Percentiles rank a stretch among this genome's conserved stretches.
phyloP scores from a whole-genome alignment of 441 rosid species.

The Gossypium gossypioides region DNA sequence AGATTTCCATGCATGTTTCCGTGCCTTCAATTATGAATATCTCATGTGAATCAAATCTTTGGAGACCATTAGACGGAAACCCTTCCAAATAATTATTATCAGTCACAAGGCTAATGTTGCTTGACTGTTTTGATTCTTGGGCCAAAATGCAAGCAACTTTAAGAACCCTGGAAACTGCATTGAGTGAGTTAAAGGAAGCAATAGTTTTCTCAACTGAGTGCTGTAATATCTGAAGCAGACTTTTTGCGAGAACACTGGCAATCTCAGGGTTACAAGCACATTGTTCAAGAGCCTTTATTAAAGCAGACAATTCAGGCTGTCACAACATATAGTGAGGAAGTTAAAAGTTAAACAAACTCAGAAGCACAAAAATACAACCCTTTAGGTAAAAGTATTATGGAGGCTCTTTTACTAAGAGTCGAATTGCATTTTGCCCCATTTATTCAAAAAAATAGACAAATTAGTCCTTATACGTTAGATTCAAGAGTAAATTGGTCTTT shows the following conservation, averaged over 20 bases:
- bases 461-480: too few relatives aligned
- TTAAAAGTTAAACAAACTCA: slow-evolving; percentile 1
- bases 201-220: slow-evolving; percentile 60
- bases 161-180: slow-evolving; percentile 71
- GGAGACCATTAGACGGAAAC: slow-evolving; percentile 21
- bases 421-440: too few relatives aligned
- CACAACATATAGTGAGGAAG: slow-evolving; percentile 16
- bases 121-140: slow-evolving; percentile 44
- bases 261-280: slow-evolving; percentile 64
- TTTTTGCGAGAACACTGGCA: slow-evolving; percentile 53
- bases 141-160: slow-evolving; percentile 71
- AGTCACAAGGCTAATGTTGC: slow-evolving; percentile 19
- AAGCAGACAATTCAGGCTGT: slow-evolving; percentile 78
- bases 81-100: slow-evolving; percentile 22
- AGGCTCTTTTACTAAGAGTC: too few relatives aligned
- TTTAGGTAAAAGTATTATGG: too few relatives aligned
- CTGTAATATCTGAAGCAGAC: slow-evolving; percentile 61
- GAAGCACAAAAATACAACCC: not conserved
- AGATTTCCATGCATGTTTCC: slow-evolving; percentile 55
- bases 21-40: slow-evolving; percentile 42
- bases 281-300: slow-evolving; percentile 82
- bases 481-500: too few relatives aligned
- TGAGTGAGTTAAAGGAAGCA: slow-evolving; percentile 59
- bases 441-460: too few relatives aligned
- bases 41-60: slow-evolving; percentile 29